A percentile compares a stretch with the other conserved stretches of the same genome.
phyloP scores from a whole-genome alignment of 2,329 filamentous ascomycete species.

The Mycosphaerella sp. region DNA sequence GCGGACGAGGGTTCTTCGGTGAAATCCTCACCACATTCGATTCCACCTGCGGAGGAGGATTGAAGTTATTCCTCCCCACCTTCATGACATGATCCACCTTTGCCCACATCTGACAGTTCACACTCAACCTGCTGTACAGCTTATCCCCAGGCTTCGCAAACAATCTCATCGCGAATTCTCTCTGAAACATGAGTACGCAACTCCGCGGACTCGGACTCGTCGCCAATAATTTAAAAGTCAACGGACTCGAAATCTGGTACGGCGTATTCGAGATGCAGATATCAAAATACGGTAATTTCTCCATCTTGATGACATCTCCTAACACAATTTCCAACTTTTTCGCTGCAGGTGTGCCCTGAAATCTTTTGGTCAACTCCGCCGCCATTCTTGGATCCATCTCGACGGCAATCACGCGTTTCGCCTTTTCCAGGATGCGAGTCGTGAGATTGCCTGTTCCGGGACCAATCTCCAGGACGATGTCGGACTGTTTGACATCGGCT shows the following conservation, averaged over 20 bases:
- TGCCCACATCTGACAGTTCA: conserved; percentile 91
- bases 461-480: conserved; percentile 83
- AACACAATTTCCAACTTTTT: conserved; percentile 81
- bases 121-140: conserved; percentile 81
- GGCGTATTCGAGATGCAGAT: conserved; percentile 76
- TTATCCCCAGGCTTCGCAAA: conserved; percentile 83
- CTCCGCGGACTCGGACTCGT: conserved; percentile 73
- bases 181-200: conserved; percentile 92
- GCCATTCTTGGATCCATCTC: conserved; percentile 97
- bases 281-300: conserved; percentile 70
- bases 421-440: conserved; percentile 78
- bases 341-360: conserved; percentile 79
- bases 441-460: conserved; percentile 87
- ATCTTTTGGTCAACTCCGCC: conserved; percentile 86
- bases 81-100: conserved; percentile 73
- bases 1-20: conserved; percentile 76
- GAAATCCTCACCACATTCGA: conserved; percentile 84
- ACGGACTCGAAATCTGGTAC: conserved; percentile 76
- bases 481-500: conserved; percentile 82
- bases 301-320: conserved; percentile 84
- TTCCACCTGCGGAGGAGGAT: conserved; percentile 87
- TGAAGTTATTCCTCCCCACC: conserved; percentile 94
- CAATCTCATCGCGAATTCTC: conserved; percentile 85
- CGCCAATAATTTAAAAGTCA: conserved; percentile 84
- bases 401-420: conserved; percentile 75